Evolutionary conservation across 169 alveolate genomes (phyloP), one percentile per base, ranked within the genome.

Genomic region (Cryptosporidium meleagridis): DNA sequence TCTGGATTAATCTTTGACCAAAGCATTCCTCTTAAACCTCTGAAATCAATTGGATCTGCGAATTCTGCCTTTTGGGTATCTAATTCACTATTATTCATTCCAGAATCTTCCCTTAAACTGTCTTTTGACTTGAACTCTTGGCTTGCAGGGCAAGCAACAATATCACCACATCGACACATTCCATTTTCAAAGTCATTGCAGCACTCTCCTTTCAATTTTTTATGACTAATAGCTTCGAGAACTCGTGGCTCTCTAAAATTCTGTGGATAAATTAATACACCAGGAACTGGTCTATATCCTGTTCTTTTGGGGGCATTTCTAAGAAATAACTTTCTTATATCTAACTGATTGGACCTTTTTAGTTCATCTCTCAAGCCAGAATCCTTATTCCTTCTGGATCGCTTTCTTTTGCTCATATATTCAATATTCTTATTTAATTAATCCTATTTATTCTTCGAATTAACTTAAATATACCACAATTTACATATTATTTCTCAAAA

Each of bases 251-350:
- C 73, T 41, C 70, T 80, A 29, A 80, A 80, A 37, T 80, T 80
- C 62, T 67, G 72, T 14, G 89, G 89, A 44, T 61, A 80, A 14
- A 80, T 65, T 23, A 65, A 80, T 16, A 80, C 89, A 14, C 89
- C 89, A 29, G 89, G 89, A 37, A 80, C 75, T 37, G 89, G 89
- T 41, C 75, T 35, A 65, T 80, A 80, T 21, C 89, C 89, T 26
- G 75, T 37, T 53, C 89, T 80, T 62, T 65, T 80, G 12, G 89
- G 89, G 16, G 89, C 89, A 80, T 80, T 48, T 39, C 89, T 80
- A 4, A 80, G 52, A 51, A 62, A 80, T 21, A 80, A 23, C 55
- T 48, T 80, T 35, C 75, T 80, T 29, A 80, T 80, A 41, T 80
- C 89, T 44, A 80, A n/a, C 21, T 58, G 73, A 26, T 39, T 44